Evolutionary conservation across 2,329 filamentous ascomycete species (phyloP).

Genomic region (Talaromyces verruculosus): DNA sequence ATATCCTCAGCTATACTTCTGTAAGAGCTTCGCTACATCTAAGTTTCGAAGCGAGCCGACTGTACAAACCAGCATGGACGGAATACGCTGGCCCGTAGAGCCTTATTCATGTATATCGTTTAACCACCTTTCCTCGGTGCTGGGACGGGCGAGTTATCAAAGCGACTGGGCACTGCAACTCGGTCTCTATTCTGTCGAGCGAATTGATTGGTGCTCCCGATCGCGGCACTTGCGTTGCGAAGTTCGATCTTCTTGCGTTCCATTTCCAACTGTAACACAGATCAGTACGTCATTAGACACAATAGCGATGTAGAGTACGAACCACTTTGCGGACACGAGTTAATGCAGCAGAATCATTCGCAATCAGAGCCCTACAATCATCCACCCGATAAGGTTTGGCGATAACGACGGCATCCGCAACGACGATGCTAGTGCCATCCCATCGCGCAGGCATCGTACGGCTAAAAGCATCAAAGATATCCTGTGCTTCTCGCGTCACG

Average conservation of each 20-base stretch:
- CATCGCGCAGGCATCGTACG: conserved; percentile 62
- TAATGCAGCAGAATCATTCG: conserved; percentile 44
- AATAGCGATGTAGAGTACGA: conserved; percentile 29
- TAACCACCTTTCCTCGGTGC: conserved; percentile 36
- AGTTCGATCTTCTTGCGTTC: conserved; percentile 50
- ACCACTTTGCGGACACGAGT: conserved; percentile 51
- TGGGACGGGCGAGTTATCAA: conserved; percentile 28
- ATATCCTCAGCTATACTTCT: conserved; percentile 1
- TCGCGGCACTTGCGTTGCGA: conserved; percentile 42
- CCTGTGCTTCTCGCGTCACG: conserved; percentile 61
- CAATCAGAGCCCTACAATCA: conserved; percentile 49
- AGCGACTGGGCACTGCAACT: conserved; percentile 26
- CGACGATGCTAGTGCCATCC: conserved; percentile 59
- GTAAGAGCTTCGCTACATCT: background rate
- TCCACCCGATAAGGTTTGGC: conserved; percentile 58
- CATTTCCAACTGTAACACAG: conserved; percentile 44
- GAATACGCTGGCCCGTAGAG: background rate
- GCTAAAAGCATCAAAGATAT: conserved; percentile 62
- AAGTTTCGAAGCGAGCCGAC: background rate
- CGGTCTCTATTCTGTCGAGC: conserved; percentile 23
- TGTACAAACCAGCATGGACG: background rate
- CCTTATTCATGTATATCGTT: conserved; percentile 7
- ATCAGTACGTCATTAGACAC: conserved; percentile 14
- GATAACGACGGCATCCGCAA: conserved; percentile 61
- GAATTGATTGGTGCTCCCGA: conserved; percentile 35